These are phyloP conservation scores for Mallotus repandus DNA, from an alignment of 441 rosid species.

Conservation along the genomic window DNA sequence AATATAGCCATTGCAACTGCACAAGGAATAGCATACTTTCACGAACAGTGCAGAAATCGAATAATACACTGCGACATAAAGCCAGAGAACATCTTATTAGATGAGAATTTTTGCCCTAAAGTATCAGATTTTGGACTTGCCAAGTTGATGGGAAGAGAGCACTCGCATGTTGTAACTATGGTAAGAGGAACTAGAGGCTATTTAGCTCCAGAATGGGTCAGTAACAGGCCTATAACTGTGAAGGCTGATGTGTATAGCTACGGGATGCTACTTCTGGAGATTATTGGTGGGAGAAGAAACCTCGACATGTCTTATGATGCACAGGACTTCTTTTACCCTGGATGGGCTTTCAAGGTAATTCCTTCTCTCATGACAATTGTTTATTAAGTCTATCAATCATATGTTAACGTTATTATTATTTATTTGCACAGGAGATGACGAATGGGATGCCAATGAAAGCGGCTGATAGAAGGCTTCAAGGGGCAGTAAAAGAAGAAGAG, in stretches of 20 bases:
- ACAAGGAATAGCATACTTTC: conserved; percentile 86
- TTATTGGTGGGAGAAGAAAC: conserved; percentile 88
- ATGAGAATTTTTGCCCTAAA: conserved; percentile 75
- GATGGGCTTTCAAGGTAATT: conserved; percentile 80
- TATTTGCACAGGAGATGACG: conserved; percentile 46
- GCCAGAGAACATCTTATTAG: conserved; percentile 81
- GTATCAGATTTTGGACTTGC: conserved; percentile 92
- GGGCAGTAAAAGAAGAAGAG: conserved; percentile 73
- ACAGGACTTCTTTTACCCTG: conserved; percentile 81
- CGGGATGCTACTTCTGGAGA: conserved; percentile 91
- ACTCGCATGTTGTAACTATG: conserved; percentile 88
- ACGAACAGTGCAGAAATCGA: conserved; percentile 86
- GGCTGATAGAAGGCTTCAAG: conserved; percentile 58
- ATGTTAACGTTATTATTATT: too few species aligned
- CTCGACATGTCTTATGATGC: conserved; percentile 75
- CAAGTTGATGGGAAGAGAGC: conserved; percentile 90
- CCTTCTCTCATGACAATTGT: too few species aligned
- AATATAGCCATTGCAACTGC: conserved; percentile 68
- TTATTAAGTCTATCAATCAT: not conserved
- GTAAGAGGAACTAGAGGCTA: conserved; percentile 93
- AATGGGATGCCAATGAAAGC: conserved; percentile 56
- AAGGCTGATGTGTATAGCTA: conserved; percentile 94
- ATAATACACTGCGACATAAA: conserved; percentile 92
- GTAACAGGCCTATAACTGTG: conserved; percentile 85
- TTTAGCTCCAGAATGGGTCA: conserved; percentile 91